Base-by-base conservation (phyloP, 228 moss, liverwort and hornwort genomes). In the Sphagnum magellanicum region DNA sequence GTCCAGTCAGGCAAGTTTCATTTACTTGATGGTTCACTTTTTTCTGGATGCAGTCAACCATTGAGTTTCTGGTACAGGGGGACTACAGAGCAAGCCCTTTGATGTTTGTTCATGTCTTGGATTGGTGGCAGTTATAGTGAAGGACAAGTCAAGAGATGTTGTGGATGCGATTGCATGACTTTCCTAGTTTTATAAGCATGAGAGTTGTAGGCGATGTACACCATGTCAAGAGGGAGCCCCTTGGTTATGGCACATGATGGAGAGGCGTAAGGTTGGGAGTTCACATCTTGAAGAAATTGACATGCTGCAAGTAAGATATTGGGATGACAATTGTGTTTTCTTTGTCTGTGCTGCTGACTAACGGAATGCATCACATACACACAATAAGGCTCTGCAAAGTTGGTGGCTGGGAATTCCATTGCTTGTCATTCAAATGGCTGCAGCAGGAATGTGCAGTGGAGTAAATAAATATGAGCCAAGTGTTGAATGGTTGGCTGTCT, bases 241-340 rank as follows among this genome's bases (percentile, higher is more conserved):
- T 4, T 96, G 96, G 96, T 83, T 97, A 65, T 97, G 96, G 96
- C 79, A 84, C 48, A 91, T 97, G 93, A 97, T 97, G 96, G 96
- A 97, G 79, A 91, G 93, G 73, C 59, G 91, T 74, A 97, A 97
- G 78, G 91, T 97, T 49, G 96, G 96, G 57, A 97, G 93, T 69
- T 93, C 96, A 5, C 87, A 82, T 71, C 74, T 93, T 60, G 96
- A 97, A 77, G 96, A 97, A 69, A 97, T 97, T 79, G 96, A 97
- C 68, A 81, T 84, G 81, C 60, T 86, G 74, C 81, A 81, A 81
- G 85, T 81, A 55, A 55, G 8, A 55, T 55, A 1, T 32, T 32
- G 32, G 32, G 32, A 32, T 32, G 32, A 1, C 1, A 2, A 32
- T 32, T 32, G 32, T 32, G 32, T 32, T 32, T 32, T 32, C 32